phyloP scores from a whole-genome alignment of 441 rosid genomes.

The Brassica balearica region DNA sequence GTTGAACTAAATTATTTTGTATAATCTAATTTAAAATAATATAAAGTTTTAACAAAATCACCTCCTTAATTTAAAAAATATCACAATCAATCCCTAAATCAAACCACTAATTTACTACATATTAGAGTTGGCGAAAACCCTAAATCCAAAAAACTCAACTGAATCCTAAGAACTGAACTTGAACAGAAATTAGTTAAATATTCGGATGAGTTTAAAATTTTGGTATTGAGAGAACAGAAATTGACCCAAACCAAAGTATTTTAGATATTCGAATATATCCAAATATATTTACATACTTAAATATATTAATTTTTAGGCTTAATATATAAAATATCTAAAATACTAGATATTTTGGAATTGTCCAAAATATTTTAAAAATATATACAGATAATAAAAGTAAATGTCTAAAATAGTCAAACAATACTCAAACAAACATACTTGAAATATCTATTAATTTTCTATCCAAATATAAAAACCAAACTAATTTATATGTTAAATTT shows the following conservation, averaged over 20 bases:
- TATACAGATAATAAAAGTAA: too few relatives aligned
- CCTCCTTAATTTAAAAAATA: too few relatives aligned
- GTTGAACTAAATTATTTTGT: too few relatives aligned
- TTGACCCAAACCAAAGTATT: background rate
- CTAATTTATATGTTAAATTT: too few relatives aligned
- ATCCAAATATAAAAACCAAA: background rate
- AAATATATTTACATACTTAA: background rate
- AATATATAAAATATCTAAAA: background rate
- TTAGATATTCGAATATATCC: background rate
- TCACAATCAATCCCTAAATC: background rate
- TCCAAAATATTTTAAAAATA: background rate
- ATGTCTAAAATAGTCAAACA: background rate
- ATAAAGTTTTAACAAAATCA: too few relatives aligned
- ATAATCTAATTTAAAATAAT: too few relatives aligned
- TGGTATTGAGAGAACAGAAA: background rate
- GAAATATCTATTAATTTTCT: too few relatives aligned
- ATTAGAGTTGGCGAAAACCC: background rate
- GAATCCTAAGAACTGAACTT: background rate
- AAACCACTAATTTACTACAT: background rate
- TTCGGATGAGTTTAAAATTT: too few relatives aligned
- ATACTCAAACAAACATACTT: too few relatives aligned
- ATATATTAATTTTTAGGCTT: background rate
- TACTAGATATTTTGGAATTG: background rate
- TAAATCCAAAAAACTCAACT: background rate
- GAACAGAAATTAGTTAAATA: background rate